These are phyloP conservation scores for Oryza glaberrima DNA, from an alignment of 176 grass and related monocot genomes.

Conservation along the genomic window DNA sequence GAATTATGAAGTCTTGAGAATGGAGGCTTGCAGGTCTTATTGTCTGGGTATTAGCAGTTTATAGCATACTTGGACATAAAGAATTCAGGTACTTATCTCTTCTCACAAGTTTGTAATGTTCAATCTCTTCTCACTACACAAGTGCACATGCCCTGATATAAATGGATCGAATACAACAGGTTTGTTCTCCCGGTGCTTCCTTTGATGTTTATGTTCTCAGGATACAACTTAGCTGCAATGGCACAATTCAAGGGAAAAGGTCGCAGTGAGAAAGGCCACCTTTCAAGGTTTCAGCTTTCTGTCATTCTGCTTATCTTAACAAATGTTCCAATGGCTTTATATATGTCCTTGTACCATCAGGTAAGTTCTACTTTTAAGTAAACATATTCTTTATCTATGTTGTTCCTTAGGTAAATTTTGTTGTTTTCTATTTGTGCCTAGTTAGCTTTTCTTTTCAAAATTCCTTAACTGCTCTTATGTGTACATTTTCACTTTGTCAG, in stretches of 20 bases:
- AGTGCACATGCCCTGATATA: not conserved
- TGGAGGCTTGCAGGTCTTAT: conserved; percentile 80
- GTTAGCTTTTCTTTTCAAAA: conserved; percentile 23
- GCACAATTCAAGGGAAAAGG: conserved; percentile 48
- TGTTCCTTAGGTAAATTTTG: conserved; percentile 14
- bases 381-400: not conserved
- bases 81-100: conserved; percentile 76
- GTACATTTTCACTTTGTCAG: conserved; percentile 46
- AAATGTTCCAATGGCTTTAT: conserved; percentile 88
- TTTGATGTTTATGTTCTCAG: conserved; percentile 85
- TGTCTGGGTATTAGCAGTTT: conserved; percentile 85
- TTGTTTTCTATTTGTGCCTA: not conserved
- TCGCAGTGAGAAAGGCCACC: conserved; percentile 21
- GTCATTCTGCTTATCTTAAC: conserved; percentile 70
- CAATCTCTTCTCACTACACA: not conserved
- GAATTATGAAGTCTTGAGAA: conserved; percentile 70
- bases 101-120: conserved; percentile 27
- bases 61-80: conserved; percentile 95
- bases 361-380: conserved; percentile 41
- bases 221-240: conserved; percentile 74
- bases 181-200: conserved; percentile 96
- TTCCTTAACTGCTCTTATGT: conserved; percentile 40
- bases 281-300: conserved; percentile 58
- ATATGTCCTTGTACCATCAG: conserved; percentile 89
- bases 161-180: conserved; percentile 47